Base-by-base conservation (phyloP, 2,329 filamentous ascomycete species). In the Helicocarpus griseus region DNA sequence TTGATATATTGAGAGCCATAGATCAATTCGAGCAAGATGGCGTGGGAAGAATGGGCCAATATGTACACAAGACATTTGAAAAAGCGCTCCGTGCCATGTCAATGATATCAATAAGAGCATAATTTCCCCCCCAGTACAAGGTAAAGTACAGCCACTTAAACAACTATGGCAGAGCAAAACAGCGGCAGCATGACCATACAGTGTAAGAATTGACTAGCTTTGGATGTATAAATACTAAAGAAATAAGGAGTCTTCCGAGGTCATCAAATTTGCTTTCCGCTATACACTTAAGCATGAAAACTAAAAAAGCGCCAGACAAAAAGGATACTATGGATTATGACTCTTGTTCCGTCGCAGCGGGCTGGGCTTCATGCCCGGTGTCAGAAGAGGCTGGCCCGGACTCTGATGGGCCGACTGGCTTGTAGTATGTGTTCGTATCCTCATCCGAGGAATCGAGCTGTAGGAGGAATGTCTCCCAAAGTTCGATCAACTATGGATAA, bases 381-480 rank as follows among this genome's bases (percentile, higher is more conserved):
- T 53, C 53, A 5, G 54, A 48, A 38, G 28, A 43, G 11, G 45
- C 45, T 13, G 53, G 52, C 29, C 35, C 29, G 5, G 46, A 8
- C 14, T 53, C 53, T 36, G 48, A 43, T 6, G 59, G 54, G 4
- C 61, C 53, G 19, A 5, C 31, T 21, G 62, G 53, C n/a, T 64
- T 63, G 54, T 68, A 73, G 53, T 71, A 77, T 2, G 72, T 70
- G 50, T 74, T 70, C 5, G 75, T 88, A 58, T 95, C 89, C 54
- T 97, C 91, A 61, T 95, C 91, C 7, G 89, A 87, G 65, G 89
- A 87, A 65, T 98, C 93, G 40, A 98, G 77, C 67, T 96, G 93
- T 78, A 97, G 85, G 49, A 98, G 77, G 74, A 95, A 98, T 0
- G 93, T 97, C 72, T 98, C 93, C 93, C 93, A 98, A 56, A 97